Percentiles rank a stretch among this genome's conserved stretches.
These are phyloP conservation scores for Fusarium ramigenum DNA, from an alignment of 2,329 filamentous ascomycete genomes.

Conservation along the genomic window DNA sequence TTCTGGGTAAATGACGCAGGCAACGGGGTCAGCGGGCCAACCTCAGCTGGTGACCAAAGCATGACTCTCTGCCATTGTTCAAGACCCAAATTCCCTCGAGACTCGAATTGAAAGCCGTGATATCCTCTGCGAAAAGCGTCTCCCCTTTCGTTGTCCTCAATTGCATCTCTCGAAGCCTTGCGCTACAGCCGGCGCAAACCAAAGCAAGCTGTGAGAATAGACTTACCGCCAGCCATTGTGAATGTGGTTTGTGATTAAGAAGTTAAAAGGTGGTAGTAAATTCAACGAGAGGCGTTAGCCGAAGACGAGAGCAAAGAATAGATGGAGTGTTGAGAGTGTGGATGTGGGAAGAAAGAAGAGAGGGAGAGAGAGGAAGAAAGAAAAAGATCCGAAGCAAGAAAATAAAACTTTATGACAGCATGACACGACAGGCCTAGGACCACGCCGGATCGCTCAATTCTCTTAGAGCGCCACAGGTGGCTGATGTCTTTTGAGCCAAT, in stretches of 20 bases:
- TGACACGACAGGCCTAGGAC: constrained; percentile 39
- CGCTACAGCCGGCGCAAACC: constrained; percentile 15
- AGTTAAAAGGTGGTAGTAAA: constrained; percentile 26
- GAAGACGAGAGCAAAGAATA: constrained; percentile 17
- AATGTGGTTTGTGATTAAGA: constrained; percentile 36
- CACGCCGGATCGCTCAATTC: constrained; percentile 15
- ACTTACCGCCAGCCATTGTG: constrained; percentile 61
- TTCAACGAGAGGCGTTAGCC: constrained; percentile 31
- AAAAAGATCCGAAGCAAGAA: constrained; percentile 38
- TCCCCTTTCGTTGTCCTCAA: constrained; percentile 21
- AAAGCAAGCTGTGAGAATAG: background rate
- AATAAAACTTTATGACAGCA: constrained; percentile 55
- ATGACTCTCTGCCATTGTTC: background rate
- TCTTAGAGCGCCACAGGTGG: constrained; percentile 34
- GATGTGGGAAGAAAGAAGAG: constrained; percentile 26
- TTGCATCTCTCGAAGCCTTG: constrained; percentile 26
- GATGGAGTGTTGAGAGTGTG: constrained; percentile 18
- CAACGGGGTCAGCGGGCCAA: constrained; percentile 19
- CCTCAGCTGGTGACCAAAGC: background rate
- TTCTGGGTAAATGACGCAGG: constrained; percentile 49
- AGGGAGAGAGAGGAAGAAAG: constrained; percentile 27
- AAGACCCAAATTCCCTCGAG: background rate
- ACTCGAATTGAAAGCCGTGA: constrained; percentile 3
- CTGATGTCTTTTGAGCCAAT: constrained; percentile 49
- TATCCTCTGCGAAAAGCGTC: constrained; percentile 4